Conservation (phyloP, 2,329 filamentous ascomycete genomes). For the Berkeleyomyces rouxiae region DNA sequence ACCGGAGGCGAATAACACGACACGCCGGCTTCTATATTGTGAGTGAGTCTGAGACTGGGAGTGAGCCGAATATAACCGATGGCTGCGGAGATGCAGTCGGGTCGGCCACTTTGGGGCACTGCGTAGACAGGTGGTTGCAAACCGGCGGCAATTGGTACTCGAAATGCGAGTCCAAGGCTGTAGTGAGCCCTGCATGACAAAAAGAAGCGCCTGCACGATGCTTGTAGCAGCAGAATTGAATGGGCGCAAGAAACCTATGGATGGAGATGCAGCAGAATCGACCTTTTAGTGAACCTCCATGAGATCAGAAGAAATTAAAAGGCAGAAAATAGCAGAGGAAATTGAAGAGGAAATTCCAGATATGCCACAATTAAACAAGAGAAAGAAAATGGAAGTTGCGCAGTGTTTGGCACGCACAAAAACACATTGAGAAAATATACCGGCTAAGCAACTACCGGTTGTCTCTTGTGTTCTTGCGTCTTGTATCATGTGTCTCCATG, state of each 20-base stretch:
- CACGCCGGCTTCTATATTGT: constrained; percentile 14
- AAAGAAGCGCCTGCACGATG: neutral
- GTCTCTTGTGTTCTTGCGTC: neutral
- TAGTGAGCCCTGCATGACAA: constrained; percentile 9
- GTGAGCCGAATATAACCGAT: constrained; percentile 7
- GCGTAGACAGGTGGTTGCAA: neutral
- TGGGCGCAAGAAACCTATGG: neutral
- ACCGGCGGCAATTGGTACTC: neutral
- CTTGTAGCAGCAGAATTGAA: neutral
- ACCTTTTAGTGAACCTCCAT: neutral
- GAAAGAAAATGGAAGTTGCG: neutral
- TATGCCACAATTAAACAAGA: neutral
- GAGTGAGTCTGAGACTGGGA: neutral
- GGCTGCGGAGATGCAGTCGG: neutral
- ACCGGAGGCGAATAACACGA: constrained; percentile 34
- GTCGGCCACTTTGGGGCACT: neutral
- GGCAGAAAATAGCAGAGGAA: neutral
- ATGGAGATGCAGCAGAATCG: neutral
- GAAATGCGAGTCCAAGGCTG: constrained; percentile 11
- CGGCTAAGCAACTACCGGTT: neutral
- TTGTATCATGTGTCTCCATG: neutral
- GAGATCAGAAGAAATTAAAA: neutral
- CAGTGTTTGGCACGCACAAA: neutral
- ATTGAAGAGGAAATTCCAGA: neutral
- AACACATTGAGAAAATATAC: neutral